Conservation (phyloP, 106 monocot species). For the Apostasia shenzhenica region DNA sequence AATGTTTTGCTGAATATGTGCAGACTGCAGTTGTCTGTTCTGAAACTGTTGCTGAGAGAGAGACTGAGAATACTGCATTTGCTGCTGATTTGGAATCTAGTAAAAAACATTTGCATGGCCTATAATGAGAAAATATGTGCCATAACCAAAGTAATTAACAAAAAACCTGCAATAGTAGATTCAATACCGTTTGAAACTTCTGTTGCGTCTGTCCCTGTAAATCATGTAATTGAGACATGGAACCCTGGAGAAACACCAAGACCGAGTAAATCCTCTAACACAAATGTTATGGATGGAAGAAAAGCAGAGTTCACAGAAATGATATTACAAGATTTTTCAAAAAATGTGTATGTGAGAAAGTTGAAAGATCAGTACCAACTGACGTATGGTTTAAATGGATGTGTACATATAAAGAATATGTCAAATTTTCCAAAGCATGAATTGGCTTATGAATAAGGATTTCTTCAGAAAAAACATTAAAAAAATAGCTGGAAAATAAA, state of each 20-base stretch:
- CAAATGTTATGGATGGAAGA: too few relatives aligned
- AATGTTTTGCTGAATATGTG: conserved; percentile 68
- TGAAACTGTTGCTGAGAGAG: conserved; percentile 70
- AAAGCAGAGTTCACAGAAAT: too few relatives aligned
- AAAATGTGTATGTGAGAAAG: too few relatives aligned
- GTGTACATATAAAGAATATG: too few relatives aligned
- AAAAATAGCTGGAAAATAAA: too few relatives aligned
- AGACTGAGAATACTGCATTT: conserved; percentile 80
- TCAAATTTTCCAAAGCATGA: too few relatives aligned
- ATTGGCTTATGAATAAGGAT: too few relatives aligned
- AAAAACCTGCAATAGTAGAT: background rate
- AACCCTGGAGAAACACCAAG: conserved; percentile 33
- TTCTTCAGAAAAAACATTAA: too few relatives aligned
- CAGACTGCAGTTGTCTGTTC: conserved; percentile 73
- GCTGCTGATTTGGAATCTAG: conserved; percentile 64
- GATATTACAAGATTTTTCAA: too few relatives aligned
- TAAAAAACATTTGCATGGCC: background rate
- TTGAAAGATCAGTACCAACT: too few relatives aligned
- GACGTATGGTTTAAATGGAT: too few relatives aligned
- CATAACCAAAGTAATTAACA: background rate
- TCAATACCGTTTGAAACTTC: conserved; percentile 59
- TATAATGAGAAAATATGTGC: background rate
- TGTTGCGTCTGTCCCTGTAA: conserved; percentile 68
- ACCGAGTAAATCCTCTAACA: background rate
- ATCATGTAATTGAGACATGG: conserved; percentile 79